Evolutionary conservation across 495 filamentous ascomycete species (phyloP).

Genomic region (Neurospora sp.): DNA sequence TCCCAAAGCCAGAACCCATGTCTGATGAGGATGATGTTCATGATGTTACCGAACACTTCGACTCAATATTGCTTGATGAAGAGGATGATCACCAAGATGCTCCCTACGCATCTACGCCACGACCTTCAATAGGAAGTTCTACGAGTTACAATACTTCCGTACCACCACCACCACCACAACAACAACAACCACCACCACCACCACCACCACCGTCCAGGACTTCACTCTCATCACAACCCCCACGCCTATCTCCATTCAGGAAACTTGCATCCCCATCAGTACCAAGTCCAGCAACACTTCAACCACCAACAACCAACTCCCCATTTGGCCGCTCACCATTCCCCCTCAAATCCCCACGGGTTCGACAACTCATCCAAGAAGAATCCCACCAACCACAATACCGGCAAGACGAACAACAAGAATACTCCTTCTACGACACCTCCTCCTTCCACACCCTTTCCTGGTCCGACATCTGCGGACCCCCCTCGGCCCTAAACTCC

Average conservation of each 20-base stretch:
- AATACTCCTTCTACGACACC: constrained; percentile 1
- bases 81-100: not conserved
- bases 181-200: not conserved
- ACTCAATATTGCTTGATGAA: constrained; percentile 1
- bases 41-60: not conserved
- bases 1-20: not conserved
- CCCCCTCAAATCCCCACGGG: not conserved
- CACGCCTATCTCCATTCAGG: not conserved
- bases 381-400: not conserved
- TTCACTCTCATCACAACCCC: not conserved
- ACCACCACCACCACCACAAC: not conserved
- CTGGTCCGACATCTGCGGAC: constrained; percentile 41
- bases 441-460: constrained; percentile 25
- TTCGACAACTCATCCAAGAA: not conserved
- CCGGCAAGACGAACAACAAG: not conserved
- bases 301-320: not conserved
- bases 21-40: not conserved
- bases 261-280: not conserved
- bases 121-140: not conserved
- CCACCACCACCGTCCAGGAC: not conserved
- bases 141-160: not conserved
- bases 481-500: constrained; percentile 26
- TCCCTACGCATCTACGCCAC: not conserved
- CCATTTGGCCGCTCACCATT: not conserved
- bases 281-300: not conserved